These are phyloP conservation scores for Cardamine occulta DNA, from an alignment of 345 rosid genomes.

Conservation along the genomic window DNA sequence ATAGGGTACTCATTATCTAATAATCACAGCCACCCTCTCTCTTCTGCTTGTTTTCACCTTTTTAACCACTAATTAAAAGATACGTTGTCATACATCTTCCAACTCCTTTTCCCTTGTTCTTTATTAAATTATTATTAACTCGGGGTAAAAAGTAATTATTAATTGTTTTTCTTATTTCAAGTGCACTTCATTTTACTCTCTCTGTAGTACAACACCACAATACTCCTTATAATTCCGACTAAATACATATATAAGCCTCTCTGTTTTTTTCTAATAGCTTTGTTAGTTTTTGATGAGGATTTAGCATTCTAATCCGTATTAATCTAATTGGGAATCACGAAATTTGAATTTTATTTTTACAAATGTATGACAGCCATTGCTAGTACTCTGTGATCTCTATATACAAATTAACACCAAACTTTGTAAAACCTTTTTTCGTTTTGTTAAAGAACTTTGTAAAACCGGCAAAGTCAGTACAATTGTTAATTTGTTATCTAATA, in stretches of 20 bases:
- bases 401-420: not conserved
- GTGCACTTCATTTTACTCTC: not conserved
- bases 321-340: not conserved
- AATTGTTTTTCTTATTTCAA: too few relatives aligned
- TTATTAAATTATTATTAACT: not conserved
- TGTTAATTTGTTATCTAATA: not conserved
- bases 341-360: not conserved
- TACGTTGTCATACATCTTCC: slow-evolving; percentile 27
- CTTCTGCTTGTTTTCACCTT: slow-evolving; percentile 40
- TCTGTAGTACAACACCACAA: not conserved
- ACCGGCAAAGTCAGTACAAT: not conserved
- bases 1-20: slow-evolving; percentile 91
- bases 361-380: not conserved
- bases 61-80: slow-evolving; percentile 38
- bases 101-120: not conserved
- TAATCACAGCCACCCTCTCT: slow-evolving; percentile 47
- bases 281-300: not conserved
- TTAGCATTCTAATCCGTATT: not conserved
- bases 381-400: not conserved
- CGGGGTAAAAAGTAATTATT: not conserved
- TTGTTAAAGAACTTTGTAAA: too few relatives aligned
- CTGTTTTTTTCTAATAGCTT: not conserved
- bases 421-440: not conserved
- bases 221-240: not conserved
- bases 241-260: not conserved